Evolutionary conservation across 2,329 filamentous ascomycete species (phyloP).

Genomic region (Eutypella sp.): DNA sequence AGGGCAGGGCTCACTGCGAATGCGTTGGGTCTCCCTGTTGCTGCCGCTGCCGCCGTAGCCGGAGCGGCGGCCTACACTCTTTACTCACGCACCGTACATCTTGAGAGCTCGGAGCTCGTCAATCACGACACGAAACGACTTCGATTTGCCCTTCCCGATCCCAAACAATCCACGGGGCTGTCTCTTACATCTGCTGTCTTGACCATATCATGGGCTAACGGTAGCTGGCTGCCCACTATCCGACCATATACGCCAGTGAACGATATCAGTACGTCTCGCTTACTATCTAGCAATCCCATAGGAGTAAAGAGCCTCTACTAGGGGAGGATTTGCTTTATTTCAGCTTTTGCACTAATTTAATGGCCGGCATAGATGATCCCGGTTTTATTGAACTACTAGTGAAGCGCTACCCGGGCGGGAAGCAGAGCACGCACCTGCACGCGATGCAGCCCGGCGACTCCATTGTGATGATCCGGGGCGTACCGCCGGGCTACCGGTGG

Average conservation of each 20-base stretch:
- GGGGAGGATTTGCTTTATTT: background rate
- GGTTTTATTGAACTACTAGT: conserved; percentile 61
- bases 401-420: conserved; percentile 63
- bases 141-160: conserved; percentile 49
- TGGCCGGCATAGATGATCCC: conserved; percentile 39
- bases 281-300: background rate
- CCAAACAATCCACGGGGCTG: conserved; percentile 43
- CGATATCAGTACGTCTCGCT: conserved; percentile 35
- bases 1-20: background rate
- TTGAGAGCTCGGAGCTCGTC: conserved; percentile 47
- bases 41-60: background rate
- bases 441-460: conserved; percentile 56
- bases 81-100: conserved; percentile 5
- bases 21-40: background rate
- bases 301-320: too few species aligned
- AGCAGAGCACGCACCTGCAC: conserved; percentile 62
- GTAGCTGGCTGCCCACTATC: conserved; percentile 52
- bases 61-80: background rate
- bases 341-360: conserved; percentile 3
- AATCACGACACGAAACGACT: conserved; percentile 57
- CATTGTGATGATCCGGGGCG: conserved; percentile 50
- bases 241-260: conserved; percentile 65
- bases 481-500: conserved; percentile 51
- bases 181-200: conserved; percentile 52
- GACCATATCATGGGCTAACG: conserved; percentile 54